These are phyloP conservation scores for Coemansia sp. DNA, from an alignment of 192 early-diverging fungal species.

Conservation along the genomic window DNA sequence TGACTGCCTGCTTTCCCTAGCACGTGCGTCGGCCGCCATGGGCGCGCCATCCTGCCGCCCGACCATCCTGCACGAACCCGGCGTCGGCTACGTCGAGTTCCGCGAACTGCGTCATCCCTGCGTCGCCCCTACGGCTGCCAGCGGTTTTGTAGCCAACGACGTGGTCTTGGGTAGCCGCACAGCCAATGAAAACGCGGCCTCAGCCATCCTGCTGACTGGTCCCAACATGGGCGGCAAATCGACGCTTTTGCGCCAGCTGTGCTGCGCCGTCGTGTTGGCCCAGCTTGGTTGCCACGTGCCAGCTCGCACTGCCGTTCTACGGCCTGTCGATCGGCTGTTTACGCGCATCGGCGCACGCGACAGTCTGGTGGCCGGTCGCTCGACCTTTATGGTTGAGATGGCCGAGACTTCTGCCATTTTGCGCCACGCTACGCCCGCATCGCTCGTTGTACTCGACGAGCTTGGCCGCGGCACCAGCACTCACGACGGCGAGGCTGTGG, in stretches of 20 bases:
- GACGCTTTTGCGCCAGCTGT: slow-evolving; percentile 92
- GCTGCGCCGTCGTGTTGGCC: slow-evolving; percentile 93
- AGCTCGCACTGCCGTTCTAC: slow-evolving; percentile 66
- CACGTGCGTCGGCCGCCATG: slow-evolving; percentile 60
- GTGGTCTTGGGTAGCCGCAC: slow-evolving; percentile 66
- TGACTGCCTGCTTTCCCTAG: slow-evolving; percentile 80
- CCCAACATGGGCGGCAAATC: slow-evolving; percentile 99
- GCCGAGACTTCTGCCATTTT: slow-evolving; percentile 91
- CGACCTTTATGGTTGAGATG: slow-evolving; percentile 97
- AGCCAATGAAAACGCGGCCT: slow-evolving; percentile 34
- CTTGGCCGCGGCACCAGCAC: slow-evolving; percentile 96
- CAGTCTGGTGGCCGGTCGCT: slow-evolving; percentile 90
- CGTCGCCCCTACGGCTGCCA: slow-evolving; percentile 50
- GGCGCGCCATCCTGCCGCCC: slow-evolving; percentile 86
- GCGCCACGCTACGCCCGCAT: slow-evolving; percentile 82
- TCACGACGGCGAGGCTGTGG: slow-evolving; percentile 96
- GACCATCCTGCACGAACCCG: slow-evolving; percentile 63
- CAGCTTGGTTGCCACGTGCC: slow-evolving; percentile 96
- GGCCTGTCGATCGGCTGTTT: slow-evolving; percentile 91
- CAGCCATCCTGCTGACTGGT: slow-evolving; percentile 89
- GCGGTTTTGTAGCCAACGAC: slow-evolving; percentile 96
- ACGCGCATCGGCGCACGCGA: slow-evolving; percentile 98
- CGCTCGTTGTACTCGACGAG: slow-evolving; percentile 96
- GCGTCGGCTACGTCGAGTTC: slow-evolving; percentile 67
- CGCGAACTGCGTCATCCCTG: slow-evolving; percentile 94